These are phyloP conservation scores for Sporothrix schenckii DNA, from an alignment of 2,329 filamentous ascomycete species.

Conservation along the genomic window DNA sequence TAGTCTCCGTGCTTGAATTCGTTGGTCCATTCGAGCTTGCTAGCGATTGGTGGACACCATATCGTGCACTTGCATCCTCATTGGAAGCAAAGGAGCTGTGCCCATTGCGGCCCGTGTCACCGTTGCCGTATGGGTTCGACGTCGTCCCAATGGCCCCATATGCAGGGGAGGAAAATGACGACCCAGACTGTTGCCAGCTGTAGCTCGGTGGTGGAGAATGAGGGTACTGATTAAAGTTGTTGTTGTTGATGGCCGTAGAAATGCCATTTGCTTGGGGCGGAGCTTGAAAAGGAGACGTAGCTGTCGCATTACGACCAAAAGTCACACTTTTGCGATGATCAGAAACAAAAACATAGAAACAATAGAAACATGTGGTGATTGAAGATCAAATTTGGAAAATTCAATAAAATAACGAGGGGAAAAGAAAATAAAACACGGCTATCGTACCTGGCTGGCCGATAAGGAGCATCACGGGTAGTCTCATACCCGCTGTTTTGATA, in stretches of 20 bases:
- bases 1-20: not conserved
- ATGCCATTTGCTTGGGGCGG: slow-evolving; percentile 42
- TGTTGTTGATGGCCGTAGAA: slow-evolving; percentile 40
- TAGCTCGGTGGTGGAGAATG: slow-evolving; percentile 33
- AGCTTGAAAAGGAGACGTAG: slow-evolving; percentile 32
- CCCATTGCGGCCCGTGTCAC: slow-evolving; percentile 38
- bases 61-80: not conserved
- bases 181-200: slow-evolving; percentile 38
- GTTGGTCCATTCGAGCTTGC: not conserved
- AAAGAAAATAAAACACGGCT: not conserved
- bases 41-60: not conserved
- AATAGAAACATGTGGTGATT: not conserved
- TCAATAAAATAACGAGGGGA: not conserved
- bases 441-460: slow-evolving; percentile 43
- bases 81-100: slow-evolving; percentile 6
- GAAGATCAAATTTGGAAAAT: not conserved
- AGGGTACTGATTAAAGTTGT: slow-evolving; percentile 28
- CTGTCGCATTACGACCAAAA: slow-evolving; percentile 46
- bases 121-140: slow-evolving; percentile 38
- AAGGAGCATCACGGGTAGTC: slow-evolving; percentile 39
- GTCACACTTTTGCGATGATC: slow-evolving; percentile 46
- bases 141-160: slow-evolving; percentile 34
- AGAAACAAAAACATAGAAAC: not conserved
- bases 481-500: slow-evolving; percentile 44
- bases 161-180: slow-evolving; percentile 34